Evolutionary conservation across 2,329 filamentous ascomycete genomes (phyloP), one percentile per base, ranked within the genome.

Genomic region (Pyrenochaeta sp.): DNA sequence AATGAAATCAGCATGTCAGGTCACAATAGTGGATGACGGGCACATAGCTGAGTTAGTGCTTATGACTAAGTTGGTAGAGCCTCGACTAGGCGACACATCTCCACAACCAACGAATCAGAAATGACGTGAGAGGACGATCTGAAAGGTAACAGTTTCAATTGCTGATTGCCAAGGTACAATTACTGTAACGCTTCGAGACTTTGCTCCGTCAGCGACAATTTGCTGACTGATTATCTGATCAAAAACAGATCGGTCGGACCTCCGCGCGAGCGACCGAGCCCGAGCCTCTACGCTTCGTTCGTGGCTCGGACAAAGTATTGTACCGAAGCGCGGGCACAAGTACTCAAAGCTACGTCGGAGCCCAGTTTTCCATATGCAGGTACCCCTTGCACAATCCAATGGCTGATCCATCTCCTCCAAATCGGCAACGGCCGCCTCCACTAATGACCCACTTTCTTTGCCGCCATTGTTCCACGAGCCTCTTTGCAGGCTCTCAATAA

Each of bases 31-130:
- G 37, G 45, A 49, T 49, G 45, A 49, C 4, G 37, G 29, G 21
- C 27, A 37, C 45, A 36, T 49, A 39, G 18, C 15, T 40, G 7
- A 11, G 7, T 32, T 49, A 49, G 45, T 42, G 45, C 45, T 49
- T 32, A 49, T 41, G 23, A 31, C 35, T 35, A 35, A 49, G 37
- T 11, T 12, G 7, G 37, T 23, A 14, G 7, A 15, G 14, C 10
- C 11, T n/a, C 23, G 21, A 31, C n/a, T 27, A 30, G 20, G 23
- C 20, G 5, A 14, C 7, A 32, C n/a, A 33, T 21, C 4, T 12
- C 15, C 27, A 33, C 14, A 49, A 6, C 14, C 12, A 23, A 17
- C 20, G 14, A 23, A 15, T 27, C 29, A 21, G 31, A 10, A 23
- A 21, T 20, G 5, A 41, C 4, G 39, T 29, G 21, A 29, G 6